Conservation (phyloP, 345 rosid genomes). For the Nasturtium officinale region DNA sequence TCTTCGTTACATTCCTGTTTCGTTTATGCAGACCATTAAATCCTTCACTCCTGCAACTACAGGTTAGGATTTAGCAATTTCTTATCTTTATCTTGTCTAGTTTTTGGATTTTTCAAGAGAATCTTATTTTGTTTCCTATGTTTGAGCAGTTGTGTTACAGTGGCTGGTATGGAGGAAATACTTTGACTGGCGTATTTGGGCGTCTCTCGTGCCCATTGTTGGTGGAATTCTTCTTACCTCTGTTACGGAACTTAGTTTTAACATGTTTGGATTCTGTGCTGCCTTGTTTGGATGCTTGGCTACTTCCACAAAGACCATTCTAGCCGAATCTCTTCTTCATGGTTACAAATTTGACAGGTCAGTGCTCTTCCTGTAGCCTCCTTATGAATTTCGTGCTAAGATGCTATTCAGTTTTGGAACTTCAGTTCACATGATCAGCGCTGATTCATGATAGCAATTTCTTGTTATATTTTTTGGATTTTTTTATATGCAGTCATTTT, state of each 20-base stretch:
- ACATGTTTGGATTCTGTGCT: slow-evolving; percentile 95
- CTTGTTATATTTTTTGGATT: background rate
- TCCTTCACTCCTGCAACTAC: slow-evolving; percentile 99
- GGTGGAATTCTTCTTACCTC: slow-evolving; percentile 98
- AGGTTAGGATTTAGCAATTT: slow-evolving; percentile 50
- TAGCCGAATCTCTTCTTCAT: slow-evolving; percentile 94
- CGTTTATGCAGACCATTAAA: slow-evolving; percentile 99
- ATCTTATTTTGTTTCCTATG: slow-evolving; percentile 33
- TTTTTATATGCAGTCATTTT: slow-evolving; percentile 11
- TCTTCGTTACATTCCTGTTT: slow-evolving; percentile 93
- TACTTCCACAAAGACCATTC: slow-evolving; percentile 99
- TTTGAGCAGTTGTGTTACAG: slow-evolving; percentile 82
- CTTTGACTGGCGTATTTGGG: slow-evolving; percentile 99
- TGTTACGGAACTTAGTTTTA: slow-evolving; percentile 91
- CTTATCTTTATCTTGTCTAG: background rate
- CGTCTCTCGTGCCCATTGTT: slow-evolving; percentile 89
- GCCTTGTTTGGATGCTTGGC: slow-evolving; percentile 98
- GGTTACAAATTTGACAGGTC: slow-evolving; percentile 99
- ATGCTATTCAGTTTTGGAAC: background rate
- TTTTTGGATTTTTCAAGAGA: background rate
- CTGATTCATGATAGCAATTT: background rate
- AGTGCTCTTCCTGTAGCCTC: slow-evolving; percentile 8
- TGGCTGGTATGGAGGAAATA: slow-evolving; percentile 96
- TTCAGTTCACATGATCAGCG: background rate
- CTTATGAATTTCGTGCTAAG: background rate